phyloP scores from a whole-genome alignment of 2,329 filamentous ascomycete species.

The Scleromitrula shiraiana region DNA sequence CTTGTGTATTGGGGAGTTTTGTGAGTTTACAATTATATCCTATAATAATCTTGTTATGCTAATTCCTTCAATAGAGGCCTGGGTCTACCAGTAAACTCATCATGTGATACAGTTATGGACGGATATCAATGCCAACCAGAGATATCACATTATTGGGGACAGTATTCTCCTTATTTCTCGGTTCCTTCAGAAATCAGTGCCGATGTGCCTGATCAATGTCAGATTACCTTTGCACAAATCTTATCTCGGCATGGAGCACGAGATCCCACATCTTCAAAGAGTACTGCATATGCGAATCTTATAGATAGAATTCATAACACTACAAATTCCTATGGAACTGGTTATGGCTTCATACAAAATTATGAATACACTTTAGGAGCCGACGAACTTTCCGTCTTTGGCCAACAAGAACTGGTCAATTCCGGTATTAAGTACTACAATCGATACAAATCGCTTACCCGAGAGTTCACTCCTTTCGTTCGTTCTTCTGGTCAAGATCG shows the following conservation, averaged over 20 bases:
- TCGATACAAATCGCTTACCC: constrained; percentile 59
- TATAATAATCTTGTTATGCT: background rate
- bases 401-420: constrained; percentile 61
- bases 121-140: constrained; percentile 28
- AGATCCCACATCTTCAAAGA: constrained; percentile 67
- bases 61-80: constrained; percentile 13
- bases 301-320: constrained; percentile 56
- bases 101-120: constrained; percentile 25
- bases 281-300: constrained; percentile 51
- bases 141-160: constrained; percentile 56
- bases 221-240: constrained; percentile 70
- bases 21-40: constrained; percentile 12
- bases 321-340: constrained; percentile 48
- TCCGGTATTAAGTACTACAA: constrained; percentile 70
- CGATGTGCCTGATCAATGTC: constrained; percentile 56
- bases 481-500: constrained; percentile 62
- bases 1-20: constrained; percentile 19
- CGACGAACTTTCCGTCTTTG: constrained; percentile 61
- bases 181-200: constrained; percentile 59
- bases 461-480: constrained; percentile 55
- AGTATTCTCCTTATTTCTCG: constrained; percentile 79
- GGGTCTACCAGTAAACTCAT: constrained; percentile 9
- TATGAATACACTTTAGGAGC: constrained; percentile 65
- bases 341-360: constrained; percentile 61
- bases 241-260: constrained; percentile 80